These are phyloP conservation scores for Tardiomyces blankii DNA, from an alignment of 1,139 yeast genomes.

Conservation along the genomic window DNA sequence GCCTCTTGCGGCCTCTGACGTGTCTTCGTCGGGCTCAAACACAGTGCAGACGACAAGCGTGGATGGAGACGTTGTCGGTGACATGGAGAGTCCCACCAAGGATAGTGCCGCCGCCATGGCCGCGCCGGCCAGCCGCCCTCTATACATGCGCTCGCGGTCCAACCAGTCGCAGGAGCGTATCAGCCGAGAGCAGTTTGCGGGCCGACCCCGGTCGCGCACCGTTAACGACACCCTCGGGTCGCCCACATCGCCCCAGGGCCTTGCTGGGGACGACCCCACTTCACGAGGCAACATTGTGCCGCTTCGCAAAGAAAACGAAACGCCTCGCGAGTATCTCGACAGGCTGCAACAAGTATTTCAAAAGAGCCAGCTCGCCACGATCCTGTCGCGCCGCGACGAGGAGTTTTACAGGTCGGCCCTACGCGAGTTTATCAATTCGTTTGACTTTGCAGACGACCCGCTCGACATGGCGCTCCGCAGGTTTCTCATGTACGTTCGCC, in stretches of 20 bases:
- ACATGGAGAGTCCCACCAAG: too few relatives aligned
- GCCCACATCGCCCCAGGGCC: neutral
- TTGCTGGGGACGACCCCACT: neutral
- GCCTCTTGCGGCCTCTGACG: too few relatives aligned
- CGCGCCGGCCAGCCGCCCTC: too few relatives aligned
- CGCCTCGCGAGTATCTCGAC: conserved; percentile 27
- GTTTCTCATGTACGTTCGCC: conserved; percentile 40
- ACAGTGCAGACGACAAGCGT: too few relatives aligned
- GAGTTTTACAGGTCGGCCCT: conserved; percentile 30
- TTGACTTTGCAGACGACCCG: conserved; percentile 42
- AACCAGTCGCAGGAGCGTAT: neutral
- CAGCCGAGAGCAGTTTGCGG: neutral
- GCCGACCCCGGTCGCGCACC: neutral
- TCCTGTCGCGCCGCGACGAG: conserved; percentile 29
- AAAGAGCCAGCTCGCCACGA: conserved; percentile 29
- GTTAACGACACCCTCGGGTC: neutral
- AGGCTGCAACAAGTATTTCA: conserved; percentile 23
- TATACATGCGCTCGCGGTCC: neutral
- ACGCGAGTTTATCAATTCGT: conserved; percentile 27
- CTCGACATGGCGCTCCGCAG: conserved; percentile 52
- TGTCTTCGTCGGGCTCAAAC: too few relatives aligned
- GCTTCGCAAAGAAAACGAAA: conserved; percentile 18
- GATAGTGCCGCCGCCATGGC: too few relatives aligned
- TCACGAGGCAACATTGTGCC: neutral
- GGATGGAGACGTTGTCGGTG: too few relatives aligned